These are phyloP conservation scores for Melampsora larici-populina DNA, from an alignment of 1,284 basidiomycete species.

Conservation along the genomic window DNA sequence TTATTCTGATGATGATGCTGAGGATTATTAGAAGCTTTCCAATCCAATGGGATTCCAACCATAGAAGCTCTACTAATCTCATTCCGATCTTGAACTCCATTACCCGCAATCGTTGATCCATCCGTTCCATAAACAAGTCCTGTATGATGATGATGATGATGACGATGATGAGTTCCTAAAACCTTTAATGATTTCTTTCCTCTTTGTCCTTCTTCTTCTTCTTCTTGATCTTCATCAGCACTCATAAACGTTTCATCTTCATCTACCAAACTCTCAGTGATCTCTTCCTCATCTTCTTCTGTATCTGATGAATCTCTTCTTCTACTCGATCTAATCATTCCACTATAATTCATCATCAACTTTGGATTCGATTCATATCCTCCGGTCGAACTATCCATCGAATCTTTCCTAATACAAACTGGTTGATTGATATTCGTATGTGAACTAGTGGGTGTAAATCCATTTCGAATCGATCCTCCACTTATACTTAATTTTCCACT, in stretches of 20 bases:
- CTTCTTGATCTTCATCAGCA: constrained; percentile 5
- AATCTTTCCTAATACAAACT: too few relatives aligned
- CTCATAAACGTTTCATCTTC: constrained; percentile 34
- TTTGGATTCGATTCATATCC: too few relatives aligned
- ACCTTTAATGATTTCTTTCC: too few relatives aligned
- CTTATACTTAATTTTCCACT: not conserved
- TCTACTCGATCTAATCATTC: too few relatives aligned
- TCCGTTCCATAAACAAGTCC: not conserved
- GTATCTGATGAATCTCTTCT: constrained; percentile 7
- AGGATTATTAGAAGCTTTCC: not conserved
- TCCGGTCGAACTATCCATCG: too few relatives aligned
- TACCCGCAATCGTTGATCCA: not conserved
- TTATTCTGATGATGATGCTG: not conserved
- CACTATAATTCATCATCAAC: too few relatives aligned
- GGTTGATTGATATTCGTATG: too few relatives aligned
- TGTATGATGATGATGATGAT: too few relatives aligned
- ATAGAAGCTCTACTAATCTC: not conserved
- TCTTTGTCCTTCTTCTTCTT: too few relatives aligned
- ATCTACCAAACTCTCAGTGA: constrained; percentile 10
- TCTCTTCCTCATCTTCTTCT: constrained; percentile 44
- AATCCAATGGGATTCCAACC: not conserved
- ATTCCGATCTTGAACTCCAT: not conserved
- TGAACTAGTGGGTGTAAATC: too few relatives aligned
- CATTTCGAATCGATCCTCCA: too few relatives aligned
- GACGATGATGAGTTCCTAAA: too few relatives aligned